These are phyloP conservation scores for Prunus mume DNA, from an alignment of 306 rosid species.

Conservation along the genomic window DNA sequence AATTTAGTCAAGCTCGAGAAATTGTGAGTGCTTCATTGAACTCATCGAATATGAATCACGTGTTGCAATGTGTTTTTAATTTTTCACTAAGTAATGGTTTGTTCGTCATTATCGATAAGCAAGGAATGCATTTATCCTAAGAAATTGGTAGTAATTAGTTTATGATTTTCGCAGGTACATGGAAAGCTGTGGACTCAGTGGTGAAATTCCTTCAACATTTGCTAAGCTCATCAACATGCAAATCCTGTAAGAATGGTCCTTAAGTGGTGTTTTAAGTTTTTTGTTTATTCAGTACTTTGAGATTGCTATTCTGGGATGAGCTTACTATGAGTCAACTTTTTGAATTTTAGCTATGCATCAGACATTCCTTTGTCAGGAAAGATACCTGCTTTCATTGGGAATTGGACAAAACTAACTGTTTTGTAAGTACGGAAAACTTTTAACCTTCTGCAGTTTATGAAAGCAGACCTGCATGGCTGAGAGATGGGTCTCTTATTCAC, in stretches of 20 bases:
- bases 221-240: conserved; percentile 14
- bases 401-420: conserved; percentile 16
- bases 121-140: neutral
- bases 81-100: no score
- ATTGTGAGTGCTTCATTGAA: conserved; percentile 9
- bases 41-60: neutral
- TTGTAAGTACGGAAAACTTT: conserved; percentile 3
- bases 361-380: conserved; percentile 26
- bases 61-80: neutral
- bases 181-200: conserved; percentile 16
- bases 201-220: conserved; percentile 28
- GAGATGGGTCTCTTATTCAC: neutral
- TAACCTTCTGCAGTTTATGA: neutral
- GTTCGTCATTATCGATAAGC: neutral
- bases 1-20: conserved; percentile 12
- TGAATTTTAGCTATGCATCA: conserved; percentile 14
- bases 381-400: conserved; percentile 30
- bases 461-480: neutral
- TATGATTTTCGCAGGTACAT: conserved; percentile 15
- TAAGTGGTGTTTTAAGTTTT: no score
- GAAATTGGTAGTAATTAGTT: neutral
- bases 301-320: neutral
- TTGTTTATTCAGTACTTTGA: neutral
- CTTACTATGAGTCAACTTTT: neutral
- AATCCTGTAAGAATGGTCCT: conserved; percentile 6